Percentiles rank a stretch among this genome's conserved stretches.
Conservation (phyloP, 192 early-diverging fungal species). For the Gonapodya sp. region DNA sequence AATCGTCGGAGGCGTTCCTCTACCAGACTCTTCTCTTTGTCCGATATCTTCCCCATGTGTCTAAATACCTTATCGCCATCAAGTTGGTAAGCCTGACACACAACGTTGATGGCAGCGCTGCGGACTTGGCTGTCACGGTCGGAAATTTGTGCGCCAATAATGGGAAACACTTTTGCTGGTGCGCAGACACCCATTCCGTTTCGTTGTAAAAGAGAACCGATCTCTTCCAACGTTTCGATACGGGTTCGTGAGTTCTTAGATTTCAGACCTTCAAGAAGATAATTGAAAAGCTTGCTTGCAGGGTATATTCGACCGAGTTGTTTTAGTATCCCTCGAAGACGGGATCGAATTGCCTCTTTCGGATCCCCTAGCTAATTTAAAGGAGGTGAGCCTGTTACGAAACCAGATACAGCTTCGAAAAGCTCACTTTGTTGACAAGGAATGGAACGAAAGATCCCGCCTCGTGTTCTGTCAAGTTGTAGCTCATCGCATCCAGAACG, state of each 20-base stretch:
- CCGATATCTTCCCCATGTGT: constrained; percentile 55
- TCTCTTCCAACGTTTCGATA: constrained; percentile 72
- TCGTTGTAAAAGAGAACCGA: constrained; percentile 60
- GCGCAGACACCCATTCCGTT: constrained; percentile 54
- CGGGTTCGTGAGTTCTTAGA: constrained; percentile 72
- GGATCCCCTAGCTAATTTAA: constrained; percentile 63
- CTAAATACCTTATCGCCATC: constrained; percentile 61
- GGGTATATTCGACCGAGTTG: constrained; percentile 65
- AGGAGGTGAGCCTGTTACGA: background rate
- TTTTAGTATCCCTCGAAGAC: constrained; percentile 63
- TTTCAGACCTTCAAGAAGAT: constrained; percentile 60
- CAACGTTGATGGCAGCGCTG: constrained; percentile 59
- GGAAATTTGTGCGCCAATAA: constrained; percentile 61
- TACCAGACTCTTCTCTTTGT: constrained; percentile 74
- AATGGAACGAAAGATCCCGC: constrained; percentile 66
- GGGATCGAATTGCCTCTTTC: constrained; percentile 68
- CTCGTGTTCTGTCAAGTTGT: constrained; percentile 69
- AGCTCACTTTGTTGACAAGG: constrained; percentile 49
- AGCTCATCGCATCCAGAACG: constrained; percentile 51
- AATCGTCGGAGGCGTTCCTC: constrained; percentile 66
- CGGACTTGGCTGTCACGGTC: constrained; percentile 77
- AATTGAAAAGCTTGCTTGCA: constrained; percentile 62
- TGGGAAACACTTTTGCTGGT: constrained; percentile 57
- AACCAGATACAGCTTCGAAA: background rate
- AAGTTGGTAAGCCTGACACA: constrained; percentile 64